These are phyloP conservation scores for Closterium sp. DNA, from an alignment of 139 green algal genomes.

Conservation along the genomic window DNA sequence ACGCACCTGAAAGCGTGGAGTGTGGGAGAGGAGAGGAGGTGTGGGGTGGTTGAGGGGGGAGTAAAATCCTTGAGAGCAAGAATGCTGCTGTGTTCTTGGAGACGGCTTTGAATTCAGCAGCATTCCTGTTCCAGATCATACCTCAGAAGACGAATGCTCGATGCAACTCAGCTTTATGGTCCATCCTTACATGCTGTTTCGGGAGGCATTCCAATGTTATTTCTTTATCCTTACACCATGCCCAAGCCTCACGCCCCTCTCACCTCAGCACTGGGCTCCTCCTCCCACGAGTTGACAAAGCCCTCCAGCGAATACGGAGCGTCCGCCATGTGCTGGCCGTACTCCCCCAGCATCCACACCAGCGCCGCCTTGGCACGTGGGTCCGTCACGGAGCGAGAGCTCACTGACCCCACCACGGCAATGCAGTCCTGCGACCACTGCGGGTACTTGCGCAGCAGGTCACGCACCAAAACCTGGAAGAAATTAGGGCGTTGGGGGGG, in stretches of 20 bases:
- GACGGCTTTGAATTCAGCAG: too few relatives aligned
- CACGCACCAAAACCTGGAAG: slow-evolving; percentile 36
- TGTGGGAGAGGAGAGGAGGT: too few relatives aligned
- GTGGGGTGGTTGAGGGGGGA: too few relatives aligned
- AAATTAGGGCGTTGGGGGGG: neutral
- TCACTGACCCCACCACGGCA: slow-evolving; percentile 25
- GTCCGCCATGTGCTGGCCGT: slow-evolving; percentile 70
- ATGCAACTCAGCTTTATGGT: too few relatives aligned
- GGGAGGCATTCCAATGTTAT: too few relatives aligned
- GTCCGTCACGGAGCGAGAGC: slow-evolving; percentile 59
- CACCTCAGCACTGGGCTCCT: slow-evolving; percentile 50
- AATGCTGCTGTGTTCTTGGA: too few relatives aligned
- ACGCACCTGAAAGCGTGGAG: slow-evolving; percentile 42
- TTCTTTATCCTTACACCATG: too few relatives aligned
- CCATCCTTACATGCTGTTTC: too few relatives aligned
- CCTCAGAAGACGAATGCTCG: too few relatives aligned
- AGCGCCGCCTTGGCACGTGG: slow-evolving; percentile 76
- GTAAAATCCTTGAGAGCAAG: too few relatives aligned
- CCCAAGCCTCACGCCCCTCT: too few relatives aligned
- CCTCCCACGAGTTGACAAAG: slow-evolving; percentile 62
- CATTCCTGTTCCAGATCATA: too few relatives aligned
- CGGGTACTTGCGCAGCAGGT: slow-evolving; percentile 54
- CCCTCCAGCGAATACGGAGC: slow-evolving; percentile 88
- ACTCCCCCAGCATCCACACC: slow-evolving; percentile 89
- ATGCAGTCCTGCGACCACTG: slow-evolving; percentile 37